Evolutionary conservation across 768 basidiomycete genomes (phyloP).

Genomic region (Tricholoma saponaceum): DNA sequence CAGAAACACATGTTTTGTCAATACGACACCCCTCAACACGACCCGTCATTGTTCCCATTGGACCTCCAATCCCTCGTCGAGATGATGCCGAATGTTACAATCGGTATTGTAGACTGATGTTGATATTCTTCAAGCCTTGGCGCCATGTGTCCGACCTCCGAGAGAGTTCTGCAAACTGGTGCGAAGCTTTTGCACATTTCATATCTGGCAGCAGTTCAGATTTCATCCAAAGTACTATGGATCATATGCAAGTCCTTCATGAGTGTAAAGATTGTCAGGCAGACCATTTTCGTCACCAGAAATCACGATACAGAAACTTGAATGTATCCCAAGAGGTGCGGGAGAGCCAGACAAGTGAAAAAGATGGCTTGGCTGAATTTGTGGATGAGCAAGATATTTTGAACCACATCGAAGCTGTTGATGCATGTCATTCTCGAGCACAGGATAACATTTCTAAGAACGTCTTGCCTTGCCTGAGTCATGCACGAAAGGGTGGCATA

Average conservation of each 20-base stretch:
- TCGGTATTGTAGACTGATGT: neutral
- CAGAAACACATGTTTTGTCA: neutral
- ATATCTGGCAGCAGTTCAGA: neutral
- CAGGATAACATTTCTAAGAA: constrained; percentile 17
- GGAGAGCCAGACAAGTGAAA: constrained; percentile 4
- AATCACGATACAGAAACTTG: constrained; percentile 23
- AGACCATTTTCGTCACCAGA: constrained; percentile 20
- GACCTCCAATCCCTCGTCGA: neutral
- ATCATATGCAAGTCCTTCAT: neutral
- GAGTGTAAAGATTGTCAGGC: neutral
- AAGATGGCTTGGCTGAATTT: constrained; percentile 31
- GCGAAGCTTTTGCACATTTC: neutral
- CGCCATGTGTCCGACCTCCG: neutral
- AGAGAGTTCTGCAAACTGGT: neutral
- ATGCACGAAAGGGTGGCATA: neutral
- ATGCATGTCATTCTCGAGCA: constrained; percentile 28
- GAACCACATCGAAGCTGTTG: constrained; percentile 28
- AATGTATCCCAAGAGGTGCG: neutral
- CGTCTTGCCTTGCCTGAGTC: neutral
- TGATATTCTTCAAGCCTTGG: neutral
- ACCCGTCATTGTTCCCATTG: neutral
- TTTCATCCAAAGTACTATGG: neutral
- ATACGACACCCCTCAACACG: neutral
- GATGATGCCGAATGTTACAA: neutral
- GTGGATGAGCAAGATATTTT: constrained; percentile 31